Base-by-base conservation (phyloP, 1,139 yeast genomes). In the Suhomyces bokatorum region DNA sequence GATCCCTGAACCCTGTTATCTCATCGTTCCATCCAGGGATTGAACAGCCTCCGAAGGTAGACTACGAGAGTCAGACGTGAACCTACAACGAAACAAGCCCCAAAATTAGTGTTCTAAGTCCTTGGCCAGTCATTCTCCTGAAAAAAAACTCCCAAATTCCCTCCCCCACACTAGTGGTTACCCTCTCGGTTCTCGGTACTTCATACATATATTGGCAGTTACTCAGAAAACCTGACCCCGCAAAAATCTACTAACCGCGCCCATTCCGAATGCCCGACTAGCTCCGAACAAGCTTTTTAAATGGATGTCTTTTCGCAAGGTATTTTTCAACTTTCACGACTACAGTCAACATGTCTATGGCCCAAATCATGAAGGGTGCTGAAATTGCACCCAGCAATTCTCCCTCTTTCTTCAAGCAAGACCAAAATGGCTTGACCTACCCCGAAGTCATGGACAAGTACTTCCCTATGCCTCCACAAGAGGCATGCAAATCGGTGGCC, bases 381-480 rank as follows among this genome's bases (percentile, higher is more conserved):
- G 32, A 37, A 10, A 52, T 47, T 39, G 60, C 62, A 11, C 48
- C 56, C 10, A 58, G 50, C 15, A 56, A 49, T 35, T 54, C 66
- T 4, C 61, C 59, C 8, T 58, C 53, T 39, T 49, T 62, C 32
- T 55, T 64, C 35, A 47, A 47, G 7, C 44, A 47, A 20, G 44
- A 49, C 13, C 32, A 17, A 16, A 41, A 43, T 45, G 54, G 32
- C 37, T 44, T 8, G 28, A 39, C 35, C 47, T 54, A 33, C 41
- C 42, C 26, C 32, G 49, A 43, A 46, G 48, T 42, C 43, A 43
- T 63, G 28, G 51, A 56, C 16, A 50, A 55, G 31, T 42, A 48
- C 39, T 47, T 69, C 30, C 76, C 75, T 4, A 52, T 67, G 20
- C 58, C 60, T 26, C 39, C 14, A 32, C 32, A 27, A 34, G 45